Evolutionary conservation across 352 stramenopile genomes (phyloP), one percentile per base, ranked within the genome.

Genomic region (Globisporangium heterothallicum): DNA sequence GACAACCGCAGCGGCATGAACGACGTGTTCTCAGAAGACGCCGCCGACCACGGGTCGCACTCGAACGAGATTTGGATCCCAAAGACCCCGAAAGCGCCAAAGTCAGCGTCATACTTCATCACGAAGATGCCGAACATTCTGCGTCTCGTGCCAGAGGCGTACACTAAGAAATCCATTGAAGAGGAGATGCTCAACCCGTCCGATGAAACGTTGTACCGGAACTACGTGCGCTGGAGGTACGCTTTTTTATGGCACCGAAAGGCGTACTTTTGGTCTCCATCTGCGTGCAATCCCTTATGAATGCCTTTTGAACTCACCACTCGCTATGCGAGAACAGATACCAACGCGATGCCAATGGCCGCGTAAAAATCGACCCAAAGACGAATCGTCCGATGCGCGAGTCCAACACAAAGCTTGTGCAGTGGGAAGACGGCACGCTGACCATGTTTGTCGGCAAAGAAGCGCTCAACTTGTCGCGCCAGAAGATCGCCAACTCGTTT

Each of bases 401-500:
- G 59, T 78, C 72, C 5, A 94, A 94, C 63, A 63, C 81, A 26
- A 91, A 88, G 64, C 59, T 94, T 24, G 84, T 94, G 54, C 80
- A 91, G 57, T 94, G 84, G 84, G 79, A 91, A 29, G 84, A 94
- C 59, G 84, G 84, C 38, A 86, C 79, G 62, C 73, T 88, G 41
- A 90, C 81, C 32, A 84, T 94, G 72, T 92, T 92, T 59, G 81
- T 94, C 26, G 84, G 84, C 35, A 89, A 80, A 36, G 84, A 94
- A 59, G 74, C 79, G 42, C 64, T 94, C 41, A 88, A 78, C 26
- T 53, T 94, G 50, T 87, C 84, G n/a, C 70, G 75, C 25, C 84
- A 94, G 59, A 89, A 89, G 58, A 70, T 94, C n/a, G 66, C 81
- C 8, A 94, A 92, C 62, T 91, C 81, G 61, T 94, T 94, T 48